A percentile compares a stretch with the other conserved stretches of the same genome.
Evolutionary conservation across 768 basidiomycete species (phyloP).

Genomic region (Suillus ampliporus): DNA sequence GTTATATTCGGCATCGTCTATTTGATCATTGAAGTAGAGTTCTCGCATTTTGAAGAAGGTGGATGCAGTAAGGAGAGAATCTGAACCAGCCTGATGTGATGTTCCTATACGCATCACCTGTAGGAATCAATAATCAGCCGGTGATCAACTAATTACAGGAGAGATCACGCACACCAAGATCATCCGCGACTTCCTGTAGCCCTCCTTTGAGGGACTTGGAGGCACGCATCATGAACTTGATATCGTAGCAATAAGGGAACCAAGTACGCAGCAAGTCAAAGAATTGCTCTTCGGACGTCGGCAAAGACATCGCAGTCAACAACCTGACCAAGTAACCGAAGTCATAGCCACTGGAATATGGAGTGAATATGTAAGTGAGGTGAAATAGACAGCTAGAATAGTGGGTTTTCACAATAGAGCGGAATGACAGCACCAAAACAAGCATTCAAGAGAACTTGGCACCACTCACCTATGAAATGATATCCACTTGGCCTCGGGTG

Average conservation of each 20-base stretch:
- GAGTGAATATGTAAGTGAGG: conserved; percentile 3
- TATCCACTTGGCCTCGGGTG: conserved; percentile 92
- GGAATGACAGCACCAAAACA: neutral
- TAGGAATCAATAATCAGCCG: conserved; percentile 1
- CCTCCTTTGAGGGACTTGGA: conserved; percentile 86
- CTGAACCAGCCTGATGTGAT: conserved; percentile 97
- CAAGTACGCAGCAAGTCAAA: conserved; percentile 86
- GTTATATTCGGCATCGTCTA: conserved; percentile 84
- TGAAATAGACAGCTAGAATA: neutral
- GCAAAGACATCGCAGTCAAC: conserved; percentile 83
- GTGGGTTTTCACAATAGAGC: neutral
- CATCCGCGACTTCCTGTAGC: conserved; percentile 94
- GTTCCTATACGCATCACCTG: conserved; percentile 89
- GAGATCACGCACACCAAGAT: conserved; percentile 77
- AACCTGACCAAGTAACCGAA: conserved; percentile 99
- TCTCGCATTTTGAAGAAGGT: conserved; percentile 98
- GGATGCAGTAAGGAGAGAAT: conserved; percentile 89
- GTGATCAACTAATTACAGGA: neutral
- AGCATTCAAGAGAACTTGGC: neutral
- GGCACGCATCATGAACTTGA: conserved; percentile 94
- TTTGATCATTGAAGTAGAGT: conserved; percentile 87
- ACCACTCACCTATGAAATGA: conserved; percentile 91
- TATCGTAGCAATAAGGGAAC: conserved; percentile 98
- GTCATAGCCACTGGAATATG: conserved; percentile 83
- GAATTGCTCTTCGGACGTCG: conserved; percentile 88